Evolutionary conservation across 495 filamentous ascomycete genomes (phyloP).

Genomic region (Podospora pseudocomata): DNA sequence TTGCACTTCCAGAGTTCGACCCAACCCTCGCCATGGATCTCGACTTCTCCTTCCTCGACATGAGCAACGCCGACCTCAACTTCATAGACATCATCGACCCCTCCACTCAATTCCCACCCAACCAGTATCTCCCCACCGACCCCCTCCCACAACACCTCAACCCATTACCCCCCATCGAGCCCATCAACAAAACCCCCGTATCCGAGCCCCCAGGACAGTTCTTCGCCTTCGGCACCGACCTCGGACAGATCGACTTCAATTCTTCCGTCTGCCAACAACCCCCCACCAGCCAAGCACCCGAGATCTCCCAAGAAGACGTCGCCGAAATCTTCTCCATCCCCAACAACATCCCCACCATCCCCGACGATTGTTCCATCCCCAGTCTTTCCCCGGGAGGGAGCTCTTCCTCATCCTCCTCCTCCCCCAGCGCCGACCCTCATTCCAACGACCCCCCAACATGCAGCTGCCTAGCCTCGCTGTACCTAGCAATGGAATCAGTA

Average conservation of each 20-base stretch:
- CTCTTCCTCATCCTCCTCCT: conserved; percentile 13
- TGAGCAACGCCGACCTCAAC: conserved; percentile 29
- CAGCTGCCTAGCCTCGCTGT: conserved; percentile 40
- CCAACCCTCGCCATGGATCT: conserved; percentile 28
- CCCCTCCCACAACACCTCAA: neutral
- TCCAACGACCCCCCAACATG: conserved; percentile 22
- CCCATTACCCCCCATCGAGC: neutral
- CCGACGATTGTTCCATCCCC: conserved; percentile 15
- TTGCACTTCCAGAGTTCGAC: conserved; percentile 24
- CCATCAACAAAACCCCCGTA: neutral
- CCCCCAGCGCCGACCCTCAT: conserved; percentile 10
- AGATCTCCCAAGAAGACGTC: conserved; percentile 20
- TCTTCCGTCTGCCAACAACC: neutral
- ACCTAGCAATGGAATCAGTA: conserved; percentile 45
- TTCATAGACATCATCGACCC: conserved; percentile 32
- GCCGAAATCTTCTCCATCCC: conserved; percentile 10
- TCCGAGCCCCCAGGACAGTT: neutral
- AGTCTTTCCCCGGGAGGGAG: conserved; percentile 16
- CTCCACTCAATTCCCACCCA: conserved; percentile 10
- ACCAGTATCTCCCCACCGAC: neutral
- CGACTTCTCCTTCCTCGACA: conserved; percentile 36
- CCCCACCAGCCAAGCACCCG: neutral
- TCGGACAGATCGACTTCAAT: conserved; percentile 22
- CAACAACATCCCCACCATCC: neutral
- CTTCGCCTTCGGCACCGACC: conserved; percentile 11